These are phyloP conservation scores for Mangifera indica DNA, from an alignment of 345 rosid species.

Conservation along the genomic window DNA sequence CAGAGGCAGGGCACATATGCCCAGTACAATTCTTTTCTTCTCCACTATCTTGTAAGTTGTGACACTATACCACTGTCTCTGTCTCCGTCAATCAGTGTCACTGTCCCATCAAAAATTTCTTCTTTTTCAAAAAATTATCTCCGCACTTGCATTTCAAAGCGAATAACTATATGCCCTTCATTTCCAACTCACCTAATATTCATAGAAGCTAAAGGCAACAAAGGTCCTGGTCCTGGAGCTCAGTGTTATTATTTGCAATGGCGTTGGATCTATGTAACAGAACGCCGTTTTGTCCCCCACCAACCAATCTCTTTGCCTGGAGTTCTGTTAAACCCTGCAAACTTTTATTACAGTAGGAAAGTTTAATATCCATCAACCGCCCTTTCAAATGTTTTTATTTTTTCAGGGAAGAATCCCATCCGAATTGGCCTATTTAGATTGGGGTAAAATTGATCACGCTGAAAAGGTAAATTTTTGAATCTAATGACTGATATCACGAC, in stretches of 20 bases:
- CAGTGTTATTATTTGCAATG: neutral
- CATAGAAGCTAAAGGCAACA: no score
- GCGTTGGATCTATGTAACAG: neutral
- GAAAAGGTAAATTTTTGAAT: no score
- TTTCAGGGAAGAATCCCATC: no score
- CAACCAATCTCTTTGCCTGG: constrained; percentile 16
- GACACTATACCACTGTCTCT: neutral
- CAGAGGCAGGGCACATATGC: neutral
- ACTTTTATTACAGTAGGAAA: neutral
- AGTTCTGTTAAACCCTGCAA: constrained; percentile 11
- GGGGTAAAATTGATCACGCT: no score
- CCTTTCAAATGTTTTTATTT: no score
- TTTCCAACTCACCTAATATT: neutral
- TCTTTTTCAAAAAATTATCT: neutral
- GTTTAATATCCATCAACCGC: no score
- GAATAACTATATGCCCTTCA: neutral
- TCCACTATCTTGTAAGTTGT: neutral
- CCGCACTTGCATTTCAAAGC: no score
- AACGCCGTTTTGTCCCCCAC: constrained; percentile 27
- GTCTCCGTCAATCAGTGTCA: no score
- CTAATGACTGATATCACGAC: no score
- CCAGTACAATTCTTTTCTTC: neutral
- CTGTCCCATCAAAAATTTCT: neutral
- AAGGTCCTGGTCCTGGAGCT: no score
- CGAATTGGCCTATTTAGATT: no score